Percentiles rank a stretch among this genome's conserved stretches.
Evolutionary conservation across 1,139 yeast species (phyloP).

Genomic region (Groenewaldozyma sp.): DNA sequence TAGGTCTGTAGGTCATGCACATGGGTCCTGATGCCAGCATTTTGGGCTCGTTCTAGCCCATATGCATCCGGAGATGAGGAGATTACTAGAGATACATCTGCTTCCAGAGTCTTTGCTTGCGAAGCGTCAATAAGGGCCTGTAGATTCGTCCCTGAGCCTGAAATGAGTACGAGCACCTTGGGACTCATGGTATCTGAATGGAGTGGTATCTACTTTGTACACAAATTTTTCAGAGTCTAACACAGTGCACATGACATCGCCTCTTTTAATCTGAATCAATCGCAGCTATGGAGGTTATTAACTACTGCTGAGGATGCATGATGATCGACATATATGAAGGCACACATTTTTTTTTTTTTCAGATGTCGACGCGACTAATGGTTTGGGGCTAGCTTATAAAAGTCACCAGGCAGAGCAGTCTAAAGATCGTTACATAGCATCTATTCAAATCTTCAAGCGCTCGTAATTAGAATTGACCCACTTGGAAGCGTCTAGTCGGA

Average conservation of each 20-base stretch:
- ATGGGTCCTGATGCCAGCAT: conserved; percentile 57
- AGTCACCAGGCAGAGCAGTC: too few species aligned
- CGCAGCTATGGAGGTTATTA: too few species aligned
- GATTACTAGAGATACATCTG: conserved; percentile 61
- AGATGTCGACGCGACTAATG: too few species aligned
- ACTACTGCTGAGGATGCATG: too few species aligned
- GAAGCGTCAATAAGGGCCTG: conserved; percentile 87
- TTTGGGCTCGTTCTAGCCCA: conserved; percentile 70
- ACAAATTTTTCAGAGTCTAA: neutral
- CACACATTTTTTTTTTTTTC: too few species aligned
- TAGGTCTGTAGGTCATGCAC: conserved; percentile 55
- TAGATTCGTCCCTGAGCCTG: conserved; percentile 89
- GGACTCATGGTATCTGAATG: conserved; percentile 12
- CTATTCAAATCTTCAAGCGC: conserved; percentile 2
- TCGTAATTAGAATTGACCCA: conserved; percentile 3
- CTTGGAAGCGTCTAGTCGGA: neutral
- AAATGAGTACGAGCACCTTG: conserved; percentile 64
- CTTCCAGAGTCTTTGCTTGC: conserved; percentile 37
- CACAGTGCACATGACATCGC: too few species aligned
- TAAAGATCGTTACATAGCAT: too few species aligned
- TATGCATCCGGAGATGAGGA: conserved; percentile 78
- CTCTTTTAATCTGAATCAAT: too few species aligned
- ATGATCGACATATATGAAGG: too few species aligned
- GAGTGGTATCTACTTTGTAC: too few species aligned
- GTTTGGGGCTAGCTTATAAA: too few species aligned